Base-by-base conservation (phyloP, 2,329 filamentous ascomycete genomes). In the Ilyonectria sp. region DNA sequence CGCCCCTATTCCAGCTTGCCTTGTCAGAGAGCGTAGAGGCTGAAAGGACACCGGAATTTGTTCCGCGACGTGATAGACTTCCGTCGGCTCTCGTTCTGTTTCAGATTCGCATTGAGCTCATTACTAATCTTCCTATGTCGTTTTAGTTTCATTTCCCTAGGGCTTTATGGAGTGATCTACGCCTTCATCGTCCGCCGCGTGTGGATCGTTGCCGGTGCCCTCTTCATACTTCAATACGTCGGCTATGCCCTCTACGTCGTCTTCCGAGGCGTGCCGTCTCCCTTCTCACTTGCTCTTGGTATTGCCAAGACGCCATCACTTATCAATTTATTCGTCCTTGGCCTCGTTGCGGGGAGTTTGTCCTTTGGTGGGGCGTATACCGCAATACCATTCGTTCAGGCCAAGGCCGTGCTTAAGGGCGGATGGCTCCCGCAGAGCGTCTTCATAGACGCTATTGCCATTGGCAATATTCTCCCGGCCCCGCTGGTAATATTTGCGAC, bases 371-470 rank as follows among this genome's bases (percentile, higher is more conserved):
- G 61, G 15, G 61, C 61, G 29, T 64, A 64, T 29, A 64, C 61
- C 7, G 61, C 61, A 17, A 64, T 64, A 19, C 61, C 54, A 17
- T 64, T 64, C 44, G 44, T 64, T 17, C 54, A 64, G 46, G 54
- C 59, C 44, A 54, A 64, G 33, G 61, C 62, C 11, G 55, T 65
- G 21, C 55, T 65, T 7, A 59, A 54, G 62, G 62, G 62, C 23
- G 54, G n/a, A 40, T 65, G 55, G 62, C 62, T 65, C 33, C 55
- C 44, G 29, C 62, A 65, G 62, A 65, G 62, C 62, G 62, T 65
- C 17, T 60, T 65, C 37, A 65, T 65, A 33, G 62, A 65, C 47
- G 62, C 23, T 7, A 59, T 65, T 60, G 62, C 62, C n/a, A 65
- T 65, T 53, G 55, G 62, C 6, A 65, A 65, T 33, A 53, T 65